These are phyloP conservation scores for Hyaloscypha finlandica DNA, from an alignment of 495 filamentous ascomycete genomes.

Conservation along the genomic window DNA sequence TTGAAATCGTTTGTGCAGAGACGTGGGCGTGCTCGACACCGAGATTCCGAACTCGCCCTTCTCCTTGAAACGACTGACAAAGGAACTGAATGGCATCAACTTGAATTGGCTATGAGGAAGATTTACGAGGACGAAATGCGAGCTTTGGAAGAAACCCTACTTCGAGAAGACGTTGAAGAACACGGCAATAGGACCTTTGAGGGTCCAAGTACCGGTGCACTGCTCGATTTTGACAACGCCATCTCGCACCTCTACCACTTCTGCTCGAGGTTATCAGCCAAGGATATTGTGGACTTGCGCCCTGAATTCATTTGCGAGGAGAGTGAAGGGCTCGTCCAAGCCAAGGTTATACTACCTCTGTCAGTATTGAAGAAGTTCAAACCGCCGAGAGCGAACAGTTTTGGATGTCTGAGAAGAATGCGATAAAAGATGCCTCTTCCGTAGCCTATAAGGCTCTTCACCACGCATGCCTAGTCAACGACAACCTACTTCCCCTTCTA, in stretches of 20 bases:
- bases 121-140: constrained; percentile 73
- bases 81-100: constrained; percentile 50
- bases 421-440: constrained; percentile 82
- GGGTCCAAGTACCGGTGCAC: constrained; percentile 61
- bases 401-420: constrained; percentile 76
- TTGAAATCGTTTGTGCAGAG: constrained; percentile 88
- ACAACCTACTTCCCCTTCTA: constrained; percentile 71
- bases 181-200: constrained; percentile 47
- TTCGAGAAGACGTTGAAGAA: constrained; percentile 55
- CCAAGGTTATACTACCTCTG: constrained; percentile 69
- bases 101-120: constrained; percentile 74
- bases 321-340: constrained; percentile 39
- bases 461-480: constrained; percentile 69
- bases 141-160: constrained; percentile 43
- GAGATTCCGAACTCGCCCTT: constrained; percentile 70
- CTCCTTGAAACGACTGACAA: constrained; percentile 41
- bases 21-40: constrained; percentile 77
- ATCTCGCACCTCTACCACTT: constrained; percentile 81
- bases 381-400: constrained; percentile 45
- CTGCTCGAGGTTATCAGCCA: constrained; percentile 61
- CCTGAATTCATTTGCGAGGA: constrained; percentile 51
- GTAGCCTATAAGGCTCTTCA: constrained; percentile 75
- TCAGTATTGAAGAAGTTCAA: constrained; percentile 68
- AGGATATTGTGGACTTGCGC: constrained; percentile 51
- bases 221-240: constrained; percentile 71